phyloP scores from a whole-genome alignment of 176 grass and related monocot genomes.

The Rhipidocladum racemiflorum region DNA sequence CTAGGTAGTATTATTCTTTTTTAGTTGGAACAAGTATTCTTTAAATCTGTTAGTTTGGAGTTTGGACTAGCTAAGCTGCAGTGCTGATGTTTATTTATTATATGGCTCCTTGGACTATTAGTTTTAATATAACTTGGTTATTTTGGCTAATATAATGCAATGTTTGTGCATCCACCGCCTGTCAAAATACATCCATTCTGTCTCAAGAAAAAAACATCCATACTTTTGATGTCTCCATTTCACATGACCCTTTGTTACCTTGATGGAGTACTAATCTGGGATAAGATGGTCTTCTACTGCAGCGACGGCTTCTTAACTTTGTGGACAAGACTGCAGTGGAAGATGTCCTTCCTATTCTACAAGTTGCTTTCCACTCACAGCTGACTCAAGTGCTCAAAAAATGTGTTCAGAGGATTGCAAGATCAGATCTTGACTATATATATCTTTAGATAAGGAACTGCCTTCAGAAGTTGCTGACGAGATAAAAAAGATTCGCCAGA shows the following conservation, averaged over 20 bases:
- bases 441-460: constrained; percentile 78
- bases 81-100: not conserved
- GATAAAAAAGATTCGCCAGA: constrained; percentile 56
- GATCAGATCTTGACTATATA: constrained; percentile 79
- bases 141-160: not conserved
- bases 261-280: not conserved
- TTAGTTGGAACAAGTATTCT: not conserved
- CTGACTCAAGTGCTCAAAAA: constrained; percentile 51
- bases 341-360: constrained; percentile 76
- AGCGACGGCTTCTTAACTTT: constrained; percentile 90
- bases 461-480: constrained; percentile 52
- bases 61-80: not conserved
- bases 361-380: constrained; percentile 72
- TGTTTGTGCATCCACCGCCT: too few species aligned
- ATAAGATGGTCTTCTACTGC: constrained; percentile 40
- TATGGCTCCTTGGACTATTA: not conserved
- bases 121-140: not conserved
- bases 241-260: not conserved
- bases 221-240: constrained; percentile 7
- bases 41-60: constrained; percentile 1
- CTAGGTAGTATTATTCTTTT: not conserved
- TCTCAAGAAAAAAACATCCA: too few species aligned
- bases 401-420: constrained; percentile 80
- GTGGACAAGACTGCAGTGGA: constrained; percentile 89
- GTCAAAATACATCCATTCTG: too few species aligned